Percentiles rank a stretch among this genome's conserved stretches.
Conservation (phyloP, 495 filamentous ascomycete genomes). For the Penicillium taxi region DNA sequence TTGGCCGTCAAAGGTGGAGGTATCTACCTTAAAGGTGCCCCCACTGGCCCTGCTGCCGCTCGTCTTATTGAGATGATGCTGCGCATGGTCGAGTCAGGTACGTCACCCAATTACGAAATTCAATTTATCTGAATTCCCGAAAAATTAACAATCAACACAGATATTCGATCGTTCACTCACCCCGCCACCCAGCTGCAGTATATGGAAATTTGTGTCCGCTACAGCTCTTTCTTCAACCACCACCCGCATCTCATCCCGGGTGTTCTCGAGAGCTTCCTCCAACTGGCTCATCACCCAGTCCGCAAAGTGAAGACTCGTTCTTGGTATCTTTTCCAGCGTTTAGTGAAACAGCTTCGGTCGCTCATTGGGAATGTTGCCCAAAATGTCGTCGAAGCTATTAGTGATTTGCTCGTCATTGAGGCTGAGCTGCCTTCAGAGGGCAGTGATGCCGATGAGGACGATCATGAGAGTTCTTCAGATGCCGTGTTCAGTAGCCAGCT, state of each 20-base stretch:
- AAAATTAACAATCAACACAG: constrained; percentile 29
- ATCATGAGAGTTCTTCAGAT: constrained; percentile 79
- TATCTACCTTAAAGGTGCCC: constrained; percentile 70
- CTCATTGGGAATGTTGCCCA: constrained; percentile 84
- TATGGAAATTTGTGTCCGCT: constrained; percentile 96
- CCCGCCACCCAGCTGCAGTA: constrained; percentile 90
- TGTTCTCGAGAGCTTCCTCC: constrained; percentile 88
- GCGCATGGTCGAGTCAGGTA: constrained; percentile 78
- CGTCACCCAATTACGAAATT: constrained; percentile 36
- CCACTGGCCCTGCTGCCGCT: constrained; percentile 65
- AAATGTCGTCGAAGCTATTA: constrained; percentile 80
- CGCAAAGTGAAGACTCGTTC: constrained; percentile 78
- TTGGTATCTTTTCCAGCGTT: constrained; percentile 92
- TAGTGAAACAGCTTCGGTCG: constrained; percentile 78
- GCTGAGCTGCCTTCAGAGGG: constrained; percentile 75
- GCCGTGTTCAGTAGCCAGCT: constrained; percentile 84
- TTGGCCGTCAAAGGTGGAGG: constrained; percentile 77
- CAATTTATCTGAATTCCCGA: background rate
- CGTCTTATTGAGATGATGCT: constrained; percentile 82
- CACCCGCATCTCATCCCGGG: constrained; percentile 69
- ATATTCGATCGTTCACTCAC: constrained; percentile 76
- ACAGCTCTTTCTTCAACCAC: constrained; percentile 83
- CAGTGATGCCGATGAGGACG: constrained; percentile 75
- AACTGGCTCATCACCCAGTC: constrained; percentile 77
- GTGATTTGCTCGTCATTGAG: constrained; percentile 80